Conservation (phyloP, 2,329 filamentous ascomycete species). For the Fusarium solani-melongenae region DNA sequence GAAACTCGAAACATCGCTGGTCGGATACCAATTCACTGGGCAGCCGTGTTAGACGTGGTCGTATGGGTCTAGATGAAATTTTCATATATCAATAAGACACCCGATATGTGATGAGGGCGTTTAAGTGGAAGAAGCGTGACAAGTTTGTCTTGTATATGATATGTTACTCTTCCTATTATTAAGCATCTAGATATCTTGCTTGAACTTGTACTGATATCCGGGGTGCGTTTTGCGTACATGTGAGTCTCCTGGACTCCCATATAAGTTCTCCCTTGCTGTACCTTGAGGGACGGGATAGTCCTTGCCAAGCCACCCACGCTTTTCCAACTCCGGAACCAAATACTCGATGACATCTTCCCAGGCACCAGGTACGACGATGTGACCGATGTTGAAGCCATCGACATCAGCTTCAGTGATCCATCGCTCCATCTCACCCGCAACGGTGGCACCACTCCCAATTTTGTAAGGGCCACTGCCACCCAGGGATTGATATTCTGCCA, state of each 20-base stretch:
- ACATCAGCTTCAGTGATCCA: constrained; percentile 24
- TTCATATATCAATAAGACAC: neutral
- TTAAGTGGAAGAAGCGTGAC: neutral
- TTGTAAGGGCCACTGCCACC: constrained; percentile 48
- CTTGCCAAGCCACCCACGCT: neutral
- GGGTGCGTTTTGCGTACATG: neutral
- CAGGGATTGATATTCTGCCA: constrained; percentile 65
- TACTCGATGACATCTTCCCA: constrained; percentile 19
- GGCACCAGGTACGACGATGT: constrained; percentile 18
- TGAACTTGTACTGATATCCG: neutral
- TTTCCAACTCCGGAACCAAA: constrained; percentile 12
- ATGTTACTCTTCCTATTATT: neutral
- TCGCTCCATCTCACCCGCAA: constrained; percentile 24
- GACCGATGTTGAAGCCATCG: constrained; percentile 28
- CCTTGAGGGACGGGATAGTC: neutral
- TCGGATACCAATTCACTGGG: no score
- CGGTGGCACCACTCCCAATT: constrained; percentile 20
- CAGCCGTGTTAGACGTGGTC: no score
- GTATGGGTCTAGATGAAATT: neutral
- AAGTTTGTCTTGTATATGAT: neutral
- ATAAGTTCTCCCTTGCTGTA: neutral
- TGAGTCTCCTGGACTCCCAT: neutral
- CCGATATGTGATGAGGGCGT: neutral
- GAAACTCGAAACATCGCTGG: no score
- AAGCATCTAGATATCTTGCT: neutral